Base-by-base conservation (phyloP, 805 yeast species). In the Ogataea thermomethanolica region DNA sequence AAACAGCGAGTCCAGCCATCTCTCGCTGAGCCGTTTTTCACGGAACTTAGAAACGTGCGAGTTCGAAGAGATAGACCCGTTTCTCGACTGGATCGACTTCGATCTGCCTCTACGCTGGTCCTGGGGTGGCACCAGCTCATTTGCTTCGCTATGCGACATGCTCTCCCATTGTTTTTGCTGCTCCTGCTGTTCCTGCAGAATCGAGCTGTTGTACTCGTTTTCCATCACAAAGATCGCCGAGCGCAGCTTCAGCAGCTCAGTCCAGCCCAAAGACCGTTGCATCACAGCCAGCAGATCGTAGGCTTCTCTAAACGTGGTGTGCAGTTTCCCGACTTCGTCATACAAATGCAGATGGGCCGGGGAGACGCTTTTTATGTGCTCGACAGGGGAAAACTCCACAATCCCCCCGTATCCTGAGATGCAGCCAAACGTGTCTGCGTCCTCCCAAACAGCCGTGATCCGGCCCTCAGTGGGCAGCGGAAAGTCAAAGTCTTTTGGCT, bases 211-310 rank as follows among this genome's bases (percentile, higher is more conserved):
- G 50, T 79, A 78, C 55, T 84, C 91, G 29, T 74, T 78, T 53
- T 80, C 86, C 89, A 91, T 91, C 8, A 87, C 78, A 62, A 91
- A 91, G 0, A 84, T 79, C 13, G 70, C 65, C 1, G 89, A 78
- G 43, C 96, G 76, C 27, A 81, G 55, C 41, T 69, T 67, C 49
- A 90, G 69, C 25, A 88, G 61, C 25, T 73, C 76, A 50, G 86
- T 87, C 99, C 99, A 91, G 4, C 96, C 96, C 29, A 81, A 67
- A 17, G 71, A 64, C 13, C 81, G 73, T 3, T 81, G 78, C 48
- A 93, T 73, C 7, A 78, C 68, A 4, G 95, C 79, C 41, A 91
- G 62, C 41, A 89, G 62, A 30, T 80, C 81, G 58, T 87, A 91
- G 1, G 85, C 86, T 38, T 64, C 64, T 23, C 65, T 62, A 45